phyloP scores from a whole-genome alignment of 352 stramenopile species.

The Phytophthora tentaculata region DNA sequence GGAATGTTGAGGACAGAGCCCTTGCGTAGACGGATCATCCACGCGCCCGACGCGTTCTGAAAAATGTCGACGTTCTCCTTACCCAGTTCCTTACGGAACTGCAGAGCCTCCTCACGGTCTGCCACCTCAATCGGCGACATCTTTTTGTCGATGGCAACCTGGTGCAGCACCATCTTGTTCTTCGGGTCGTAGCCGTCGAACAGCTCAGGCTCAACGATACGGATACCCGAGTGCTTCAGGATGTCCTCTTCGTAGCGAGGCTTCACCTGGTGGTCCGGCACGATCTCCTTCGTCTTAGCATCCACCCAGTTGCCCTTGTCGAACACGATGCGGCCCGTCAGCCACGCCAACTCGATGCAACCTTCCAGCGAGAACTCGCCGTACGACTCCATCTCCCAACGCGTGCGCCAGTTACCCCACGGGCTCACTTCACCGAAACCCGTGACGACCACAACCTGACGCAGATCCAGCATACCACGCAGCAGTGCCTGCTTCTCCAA shows the following conservation, averaged over 20 bases:
- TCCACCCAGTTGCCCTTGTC: slow-evolving; percentile 89
- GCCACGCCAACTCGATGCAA: slow-evolving; percentile 89
- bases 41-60: slow-evolving; percentile 67
- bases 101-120: slow-evolving; percentile 77
- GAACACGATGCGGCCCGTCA: slow-evolving; percentile 86
- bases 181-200: slow-evolving; percentile 91
- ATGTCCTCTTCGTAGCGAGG: slow-evolving; percentile 83
- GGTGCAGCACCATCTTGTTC: slow-evolving; percentile 87
- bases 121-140: slow-evolving; percentile 90
- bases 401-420: slow-evolving; percentile 85
- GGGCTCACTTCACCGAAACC: slow-evolving; percentile 90
- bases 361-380: slow-evolving; percentile 91
- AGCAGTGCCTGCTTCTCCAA: slow-evolving; percentile 54
- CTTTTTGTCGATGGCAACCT: slow-evolving; percentile 90
- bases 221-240: slow-evolving; percentile 80
- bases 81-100: slow-evolving; percentile 82
- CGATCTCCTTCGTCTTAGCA: slow-evolving; percentile 77
- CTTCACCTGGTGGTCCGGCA: slow-evolving; percentile 84
- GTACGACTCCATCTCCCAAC: slow-evolving; percentile 92
- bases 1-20: slow-evolving; percentile 85
- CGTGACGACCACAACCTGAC: slow-evolving; percentile 82
- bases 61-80: slow-evolving; percentile 87
- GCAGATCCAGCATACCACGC: slow-evolving; percentile 81
- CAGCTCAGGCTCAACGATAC: slow-evolving; percentile 86
- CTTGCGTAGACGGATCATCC: slow-evolving; percentile 88